phyloP scores from a whole-genome alignment of 495 filamentous ascomycete genomes.

The Talaromyces stipitatus region DNA sequence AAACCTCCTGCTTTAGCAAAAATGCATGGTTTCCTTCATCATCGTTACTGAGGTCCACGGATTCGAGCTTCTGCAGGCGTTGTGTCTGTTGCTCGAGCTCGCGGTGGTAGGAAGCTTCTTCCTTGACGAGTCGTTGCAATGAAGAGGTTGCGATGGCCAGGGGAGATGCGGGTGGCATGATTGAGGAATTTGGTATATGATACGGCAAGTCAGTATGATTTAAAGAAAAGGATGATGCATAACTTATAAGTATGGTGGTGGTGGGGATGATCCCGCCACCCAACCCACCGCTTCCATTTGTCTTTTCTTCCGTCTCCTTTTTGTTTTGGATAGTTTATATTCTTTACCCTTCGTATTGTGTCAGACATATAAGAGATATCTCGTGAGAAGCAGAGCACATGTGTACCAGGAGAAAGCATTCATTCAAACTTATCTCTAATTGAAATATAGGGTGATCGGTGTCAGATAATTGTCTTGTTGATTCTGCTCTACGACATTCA shows the following conservation, averaged over 20 bases:
- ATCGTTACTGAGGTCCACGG: conserved; percentile 32
- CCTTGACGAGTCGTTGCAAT: conserved; percentile 78
- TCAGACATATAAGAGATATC: too few species aligned
- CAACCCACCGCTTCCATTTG: too few species aligned
- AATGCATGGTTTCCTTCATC: conserved; percentile 63
- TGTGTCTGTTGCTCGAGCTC: conserved; percentile 66
- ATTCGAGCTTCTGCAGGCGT: conserved; percentile 58
- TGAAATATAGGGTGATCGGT: too few species aligned
- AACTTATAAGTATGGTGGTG: neutral
- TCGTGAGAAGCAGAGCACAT: too few species aligned
- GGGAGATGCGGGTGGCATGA: conserved; percentile 65
- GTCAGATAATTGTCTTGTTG: too few species aligned
- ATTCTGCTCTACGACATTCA: too few species aligned
- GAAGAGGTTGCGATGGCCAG: conserved; percentile 66
- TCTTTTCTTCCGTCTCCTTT: too few species aligned
- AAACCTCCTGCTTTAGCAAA: conserved; percentile 76
- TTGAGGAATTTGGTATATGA: neutral
- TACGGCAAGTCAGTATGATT: neutral
- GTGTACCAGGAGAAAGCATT: too few species aligned
- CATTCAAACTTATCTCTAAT: too few species aligned
- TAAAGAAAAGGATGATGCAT: neutral
- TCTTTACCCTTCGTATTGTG: too few species aligned
- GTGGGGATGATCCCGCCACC: too few species aligned
- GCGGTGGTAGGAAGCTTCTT: conserved; percentile 81
- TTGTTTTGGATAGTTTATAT: too few species aligned